Evolutionary conservation across 352 stramenopile genomes (phyloP).

Genomic region (Phytophthora pini): DNA sequence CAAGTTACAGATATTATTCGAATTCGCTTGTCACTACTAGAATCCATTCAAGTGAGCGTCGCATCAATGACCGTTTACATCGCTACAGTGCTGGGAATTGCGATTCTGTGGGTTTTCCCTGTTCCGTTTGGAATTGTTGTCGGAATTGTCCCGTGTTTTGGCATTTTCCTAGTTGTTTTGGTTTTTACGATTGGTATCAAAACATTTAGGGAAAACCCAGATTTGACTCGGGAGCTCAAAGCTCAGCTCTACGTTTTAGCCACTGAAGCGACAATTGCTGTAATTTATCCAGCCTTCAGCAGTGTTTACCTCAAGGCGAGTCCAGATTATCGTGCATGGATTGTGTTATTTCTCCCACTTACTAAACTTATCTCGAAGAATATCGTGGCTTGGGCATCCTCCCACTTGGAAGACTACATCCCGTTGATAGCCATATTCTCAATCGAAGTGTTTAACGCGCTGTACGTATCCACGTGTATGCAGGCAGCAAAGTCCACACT

Average conservation of each 20-base stretch:
- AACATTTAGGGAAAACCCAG: slow-evolving; percentile 10
- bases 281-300: slow-evolving; percentile 29
- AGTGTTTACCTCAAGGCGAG: slow-evolving; percentile 16
- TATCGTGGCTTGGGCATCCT: slow-evolving; percentile 20
- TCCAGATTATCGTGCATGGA: slow-evolving; percentile 1
- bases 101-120: slow-evolving; percentile 39
- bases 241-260: slow-evolving; percentile 22
- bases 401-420: slow-evolving; percentile 34
- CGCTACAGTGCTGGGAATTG: slow-evolving; percentile 18
- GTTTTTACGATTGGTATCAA: slow-evolving; percentile 14
- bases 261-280: slow-evolving; percentile 12
- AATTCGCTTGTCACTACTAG: background rate
- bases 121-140: slow-evolving; percentile 44
- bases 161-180: slow-evolving; percentile 16
- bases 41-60: slow-evolving; percentile 10
- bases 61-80: slow-evolving; percentile 17
- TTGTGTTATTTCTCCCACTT: slow-evolving; percentile 24
- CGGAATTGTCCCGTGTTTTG: slow-evolving; percentile 16
- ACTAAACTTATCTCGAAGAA: slow-evolving; percentile 36
- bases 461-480: slow-evolving; percentile 40
- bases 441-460: slow-evolving; percentile 43
- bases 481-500: slow-evolving; percentile 29
- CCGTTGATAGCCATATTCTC: slow-evolving; percentile 37
- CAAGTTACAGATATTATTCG: slow-evolving; percentile 20
- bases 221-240: slow-evolving; percentile 12